Evolutionary conservation across 192 early-diverging fungal genomes (phyloP), one percentile per base, ranked within the genome.

Genomic region (Linderina pennispora): DNA sequence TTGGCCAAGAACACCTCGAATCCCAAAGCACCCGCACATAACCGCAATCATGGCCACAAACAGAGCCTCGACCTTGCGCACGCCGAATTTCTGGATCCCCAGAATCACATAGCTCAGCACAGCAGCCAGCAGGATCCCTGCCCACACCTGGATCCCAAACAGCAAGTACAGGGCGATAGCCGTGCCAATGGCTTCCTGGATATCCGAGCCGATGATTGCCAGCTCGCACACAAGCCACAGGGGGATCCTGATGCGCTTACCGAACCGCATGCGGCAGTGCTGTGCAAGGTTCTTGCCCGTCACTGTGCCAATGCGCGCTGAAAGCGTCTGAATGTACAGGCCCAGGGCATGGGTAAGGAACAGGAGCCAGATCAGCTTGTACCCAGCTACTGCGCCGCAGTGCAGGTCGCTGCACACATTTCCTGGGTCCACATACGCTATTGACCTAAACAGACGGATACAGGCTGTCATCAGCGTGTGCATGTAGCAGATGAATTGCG

Each of bases 101-200:
- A 94, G 76, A 20, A 92, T 81, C 2, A 85, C 45, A 34, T 92
- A 80, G n/a, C 88, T 88, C 52, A 92, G 86, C 4, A 80, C 40
- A 1, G 84, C 76, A 0, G 92, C 91, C 21, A 92, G 46, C 25
- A 89, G 55, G 2, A 92, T 82, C 3, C 92, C 92, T 25, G 72
- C 63, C 65, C 79, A 78, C 9, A 94, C 41, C 3, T 78, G 67
- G 0, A 90, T 39, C 3, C 70, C 62, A 45, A 91, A 86, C 25
- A 94, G 53, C 28, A 94, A 74, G 22, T 88, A 81, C 26, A 94
- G 50, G 1, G 87, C 89, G 43, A 94, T 91, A 3, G 90, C 92
- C 5, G 90, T 90, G 9, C 92, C 92, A n/a, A 94, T 82, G 13
- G 92, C 87, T 41, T 85, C 83, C 45, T 85, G 83, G 26, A 85